Evolutionary conservation across 192 early-diverging fungal genomes (phyloP).

Genomic region (Jimgerdemannia flammicorona): DNA sequence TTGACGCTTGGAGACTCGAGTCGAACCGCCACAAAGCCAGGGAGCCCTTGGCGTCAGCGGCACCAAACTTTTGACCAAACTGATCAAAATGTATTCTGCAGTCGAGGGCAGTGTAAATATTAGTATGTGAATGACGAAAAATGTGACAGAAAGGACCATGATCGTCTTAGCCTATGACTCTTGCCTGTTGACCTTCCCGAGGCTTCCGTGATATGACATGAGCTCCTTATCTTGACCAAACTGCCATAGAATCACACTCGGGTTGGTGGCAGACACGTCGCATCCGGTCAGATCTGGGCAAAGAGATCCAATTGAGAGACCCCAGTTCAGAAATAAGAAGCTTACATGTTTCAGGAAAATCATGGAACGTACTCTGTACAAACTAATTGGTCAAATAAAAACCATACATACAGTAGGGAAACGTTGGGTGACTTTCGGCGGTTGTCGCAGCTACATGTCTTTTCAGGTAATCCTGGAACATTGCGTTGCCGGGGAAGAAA

Average conservation of each 20-base stretch:
- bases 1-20: conserved; percentile 50
- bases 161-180: neutral
- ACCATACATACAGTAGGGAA: conserved; percentile 36
- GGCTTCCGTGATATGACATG: conserved; percentile 52
- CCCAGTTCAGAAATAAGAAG: too few relatives aligned
- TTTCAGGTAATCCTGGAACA: conserved; percentile 20
- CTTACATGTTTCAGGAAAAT: too few relatives aligned
- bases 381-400: neutral
- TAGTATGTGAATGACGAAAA: neutral
- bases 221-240: conserved; percentile 72
- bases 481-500: conserved; percentile 24
- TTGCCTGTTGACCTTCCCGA: conserved; percentile 38
- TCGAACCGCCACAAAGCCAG: conserved; percentile 78
- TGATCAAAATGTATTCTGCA: conserved; percentile 71
- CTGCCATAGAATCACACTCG: conserved; percentile 72
- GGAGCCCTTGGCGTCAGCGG: conserved; percentile 60
- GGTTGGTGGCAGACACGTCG: conserved; percentile 42
- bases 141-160: neutral
- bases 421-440: conserved; percentile 40
- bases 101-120: neutral
- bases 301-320: neutral
- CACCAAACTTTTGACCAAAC: conserved; percentile 77
- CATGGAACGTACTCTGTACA: too few relatives aligned
- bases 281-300: conserved; percentile 41
- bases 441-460: conserved; percentile 37